These are phyloP conservation scores for Solanum chiquidenum DNA, from an alignment of 257 asterid genomes.

Conservation along the genomic window DNA sequence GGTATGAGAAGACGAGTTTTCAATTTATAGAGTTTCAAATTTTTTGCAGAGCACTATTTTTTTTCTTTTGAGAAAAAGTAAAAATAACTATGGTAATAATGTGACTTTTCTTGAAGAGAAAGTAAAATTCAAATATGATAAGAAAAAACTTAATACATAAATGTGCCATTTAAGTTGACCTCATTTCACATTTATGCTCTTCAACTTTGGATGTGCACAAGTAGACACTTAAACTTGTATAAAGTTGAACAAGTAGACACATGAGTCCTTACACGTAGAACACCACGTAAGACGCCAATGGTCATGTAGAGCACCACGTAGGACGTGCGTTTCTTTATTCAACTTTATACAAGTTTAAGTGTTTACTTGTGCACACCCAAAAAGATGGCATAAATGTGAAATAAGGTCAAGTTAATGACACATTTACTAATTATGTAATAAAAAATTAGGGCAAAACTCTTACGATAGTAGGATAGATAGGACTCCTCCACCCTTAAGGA, in stretches of 20 bases:
- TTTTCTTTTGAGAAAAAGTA: too few relatives aligned
- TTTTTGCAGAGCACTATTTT: too few relatives aligned
- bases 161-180: background rate
- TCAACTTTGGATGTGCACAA: background rate
- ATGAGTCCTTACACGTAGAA: background rate
- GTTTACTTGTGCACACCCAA: background rate
- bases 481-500: background rate
- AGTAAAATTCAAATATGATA: background rate
- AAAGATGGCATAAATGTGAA: background rate
- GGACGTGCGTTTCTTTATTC: fast-evolving
- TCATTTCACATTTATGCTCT: too few relatives aligned
- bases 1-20: fast-evolving
- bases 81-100: too few relatives aligned
- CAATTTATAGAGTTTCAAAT: background rate
- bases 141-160: too few relatives aligned
- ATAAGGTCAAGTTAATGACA: background rate
- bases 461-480: background rate
- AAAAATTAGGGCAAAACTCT: too few relatives aligned
- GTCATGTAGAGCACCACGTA: background rate
- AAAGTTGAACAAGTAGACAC: background rate
- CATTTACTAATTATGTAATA: background rate
- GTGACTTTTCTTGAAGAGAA: too few relatives aligned
- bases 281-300: background rate
- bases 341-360: background rate
- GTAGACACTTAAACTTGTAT: background rate